These are phyloP conservation scores for Candolleomyces aberdarensis DNA, from an alignment of 768 basidiomycete species.

Conservation along the genomic window DNA sequence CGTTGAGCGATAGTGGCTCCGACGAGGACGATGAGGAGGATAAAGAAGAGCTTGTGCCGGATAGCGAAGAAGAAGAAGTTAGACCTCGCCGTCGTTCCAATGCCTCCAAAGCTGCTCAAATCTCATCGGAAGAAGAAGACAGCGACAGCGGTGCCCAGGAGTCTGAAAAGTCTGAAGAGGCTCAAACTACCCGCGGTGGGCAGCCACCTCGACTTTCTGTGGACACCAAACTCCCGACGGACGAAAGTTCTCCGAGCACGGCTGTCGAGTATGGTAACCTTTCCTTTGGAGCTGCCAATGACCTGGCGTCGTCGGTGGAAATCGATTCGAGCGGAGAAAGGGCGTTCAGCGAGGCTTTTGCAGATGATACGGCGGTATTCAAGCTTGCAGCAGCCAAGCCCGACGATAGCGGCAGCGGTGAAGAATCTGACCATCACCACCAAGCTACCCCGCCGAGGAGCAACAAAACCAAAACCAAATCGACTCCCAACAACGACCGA, in stretches of 20 bases:
- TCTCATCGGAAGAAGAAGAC: background rate
- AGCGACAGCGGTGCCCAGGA: background rate
- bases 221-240: background rate
- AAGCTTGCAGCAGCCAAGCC: slow-evolving; percentile 5
- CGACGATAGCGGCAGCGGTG: background rate
- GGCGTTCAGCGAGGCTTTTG: slow-evolving; percentile 33
- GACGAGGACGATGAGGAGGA: slow-evolving; percentile 41
- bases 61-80: slow-evolving; percentile 21
- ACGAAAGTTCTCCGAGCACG: background rate
- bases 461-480: background rate
- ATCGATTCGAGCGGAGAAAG: slow-evolving; percentile 29
- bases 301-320: slow-evolving; percentile 27
- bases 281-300: slow-evolving; percentile 30
- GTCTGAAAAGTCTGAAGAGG: background rate
- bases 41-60: slow-evolving; percentile 15
- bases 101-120: background rate
- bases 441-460: background rate
- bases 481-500: background rate
- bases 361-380: slow-evolving; percentile 26
- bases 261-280: slow-evolving; percentile 11
- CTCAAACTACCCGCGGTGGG: background rate
- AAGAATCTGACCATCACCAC: background rate
- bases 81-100: background rate
- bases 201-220: background rate
- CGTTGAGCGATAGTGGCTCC: slow-evolving; percentile 38